These are phyloP conservation scores for Alternaria incomplexa DNA, from an alignment of 2,329 filamentous ascomycete species.

Conservation along the genomic window DNA sequence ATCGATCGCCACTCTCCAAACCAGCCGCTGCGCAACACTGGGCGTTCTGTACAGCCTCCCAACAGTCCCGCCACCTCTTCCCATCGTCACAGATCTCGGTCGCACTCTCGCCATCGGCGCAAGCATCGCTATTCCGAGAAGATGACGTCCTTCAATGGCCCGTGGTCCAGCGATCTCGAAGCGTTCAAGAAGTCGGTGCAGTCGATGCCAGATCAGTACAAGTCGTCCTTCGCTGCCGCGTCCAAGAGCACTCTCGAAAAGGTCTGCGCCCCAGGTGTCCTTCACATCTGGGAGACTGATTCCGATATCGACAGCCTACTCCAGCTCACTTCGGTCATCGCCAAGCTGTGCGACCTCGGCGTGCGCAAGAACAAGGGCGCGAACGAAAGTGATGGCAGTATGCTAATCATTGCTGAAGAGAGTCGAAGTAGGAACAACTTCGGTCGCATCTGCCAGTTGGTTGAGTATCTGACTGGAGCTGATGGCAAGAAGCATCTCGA, in stretches of 20 bases:
- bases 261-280: conserved; percentile 27
- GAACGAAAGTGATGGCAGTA: conserved; percentile 24
- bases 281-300: conserved; percentile 45
- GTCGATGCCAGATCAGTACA: conserved; percentile 33
- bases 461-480: conserved; percentile 30
- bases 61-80: not conserved
- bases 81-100: not conserved
- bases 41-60: not conserved
- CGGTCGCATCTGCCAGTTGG: conserved; percentile 32
- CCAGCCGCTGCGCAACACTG: not conserved
- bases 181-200: conserved; percentile 31
- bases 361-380: conserved; percentile 16
- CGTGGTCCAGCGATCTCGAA: conserved; percentile 33
- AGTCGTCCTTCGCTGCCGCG: conserved; percentile 24
- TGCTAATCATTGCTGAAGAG: conserved; percentile 39
- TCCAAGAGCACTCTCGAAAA: conserved; percentile 28
- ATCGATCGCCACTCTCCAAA: conserved; percentile 4
- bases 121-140: conserved; percentile 11
- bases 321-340: conserved; percentile 39
- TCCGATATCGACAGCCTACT: conserved; percentile 41
- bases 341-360: conserved; percentile 35
- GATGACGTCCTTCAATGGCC: conserved; percentile 31
- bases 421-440: conserved; percentile 25
- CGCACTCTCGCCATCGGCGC: conserved; percentile 4
- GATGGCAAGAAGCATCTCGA: conserved; percentile 34